These are phyloP conservation scores for Yamadazyma atlantica DNA, from an alignment of 1,139 yeast genomes.

Conservation along the genomic window DNA sequence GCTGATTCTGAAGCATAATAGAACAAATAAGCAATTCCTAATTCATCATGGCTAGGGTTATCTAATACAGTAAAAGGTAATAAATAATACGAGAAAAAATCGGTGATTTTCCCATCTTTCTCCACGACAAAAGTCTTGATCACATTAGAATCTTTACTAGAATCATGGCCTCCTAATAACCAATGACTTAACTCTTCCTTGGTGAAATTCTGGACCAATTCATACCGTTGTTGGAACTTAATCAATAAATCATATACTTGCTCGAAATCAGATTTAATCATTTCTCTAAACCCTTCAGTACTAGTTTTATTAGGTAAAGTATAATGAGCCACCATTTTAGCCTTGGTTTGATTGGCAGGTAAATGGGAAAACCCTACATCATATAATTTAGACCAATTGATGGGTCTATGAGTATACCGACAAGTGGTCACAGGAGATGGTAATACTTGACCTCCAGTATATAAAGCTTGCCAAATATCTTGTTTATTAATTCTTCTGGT, in stretches of 20 bases:
- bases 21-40: constrained; percentile 85
- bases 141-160: constrained; percentile 40
- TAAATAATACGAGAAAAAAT: constrained; percentile 85
- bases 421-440: constrained; percentile 93
- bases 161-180: constrained; percentile 55
- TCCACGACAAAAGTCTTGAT: constrained; percentile 82
- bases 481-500: constrained; percentile 86
- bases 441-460: constrained; percentile 87
- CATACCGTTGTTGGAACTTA: constrained; percentile 67
- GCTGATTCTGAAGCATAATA: constrained; percentile 78
- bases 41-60: constrained; percentile 59
- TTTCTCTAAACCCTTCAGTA: constrained; percentile 62
- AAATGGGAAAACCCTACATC: constrained; percentile 87
- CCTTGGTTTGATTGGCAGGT: constrained; percentile 73
- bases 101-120: constrained; percentile 73
- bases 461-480: constrained; percentile 93
- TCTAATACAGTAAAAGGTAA: constrained; percentile 85
- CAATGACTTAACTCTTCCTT: constrained; percentile 80
- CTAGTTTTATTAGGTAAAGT: constrained; percentile 64
- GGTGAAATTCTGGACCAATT: constrained; percentile 66
- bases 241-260: constrained; percentile 59
- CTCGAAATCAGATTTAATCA: constrained; percentile 61
- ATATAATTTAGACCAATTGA: constrained; percentile 85
- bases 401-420: constrained; percentile 90
- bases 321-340: constrained; percentile 80